Percentiles rank a stretch among this genome's conserved stretches.
Conservation (phyloP, 805 yeast genomes). For the Saccharomycopsis amapae region DNA sequence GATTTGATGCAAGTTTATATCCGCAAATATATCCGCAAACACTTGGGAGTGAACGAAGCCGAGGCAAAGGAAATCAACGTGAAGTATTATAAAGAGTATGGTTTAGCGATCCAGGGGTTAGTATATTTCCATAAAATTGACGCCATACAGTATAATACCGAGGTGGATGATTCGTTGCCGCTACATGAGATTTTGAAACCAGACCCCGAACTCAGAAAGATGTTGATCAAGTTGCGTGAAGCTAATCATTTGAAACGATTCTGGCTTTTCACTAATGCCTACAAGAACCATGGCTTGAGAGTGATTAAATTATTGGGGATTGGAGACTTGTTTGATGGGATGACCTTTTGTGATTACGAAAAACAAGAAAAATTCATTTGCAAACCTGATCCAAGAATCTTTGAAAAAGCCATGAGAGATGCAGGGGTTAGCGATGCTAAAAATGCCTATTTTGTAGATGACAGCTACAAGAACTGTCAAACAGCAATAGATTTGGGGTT, state of each 20-base stretch:
- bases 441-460: slow-evolving; percentile 77
- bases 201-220: slow-evolving; percentile 43
- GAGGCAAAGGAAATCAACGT: slow-evolving; percentile 69
- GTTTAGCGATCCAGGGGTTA: slow-evolving; percentile 89
- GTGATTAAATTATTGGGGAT: slow-evolving; percentile 74
- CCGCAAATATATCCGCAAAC: slow-evolving; percentile 68
- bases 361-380: slow-evolving; percentile 62
- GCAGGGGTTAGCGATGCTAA: slow-evolving; percentile 47
- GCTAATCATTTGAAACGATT: slow-evolving; percentile 56
- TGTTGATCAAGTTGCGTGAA: slow-evolving; percentile 38
- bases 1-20: slow-evolving; percentile 84
- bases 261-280: slow-evolving; percentile 95
- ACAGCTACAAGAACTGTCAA: slow-evolving; percentile 68
- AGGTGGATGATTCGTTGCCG: slow-evolving; percentile 91
- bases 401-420: slow-evolving; percentile 53
- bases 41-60: slow-evolving; percentile 53
- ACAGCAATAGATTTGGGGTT: slow-evolving; percentile 72
- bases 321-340: slow-evolving; percentile 91
- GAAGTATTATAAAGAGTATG: slow-evolving; percentile 78
- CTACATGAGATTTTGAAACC: slow-evolving; percentile 70
- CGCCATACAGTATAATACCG: slow-evolving; percentile 79
- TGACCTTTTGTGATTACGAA: slow-evolving; percentile 83
- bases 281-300: slow-evolving; percentile 80
- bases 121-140: slow-evolving; percentile 59
- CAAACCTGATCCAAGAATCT: slow-evolving; percentile 78